Base-by-base conservation (phyloP, 306 rosid species). In the Quercus aquifolioides region DNA sequence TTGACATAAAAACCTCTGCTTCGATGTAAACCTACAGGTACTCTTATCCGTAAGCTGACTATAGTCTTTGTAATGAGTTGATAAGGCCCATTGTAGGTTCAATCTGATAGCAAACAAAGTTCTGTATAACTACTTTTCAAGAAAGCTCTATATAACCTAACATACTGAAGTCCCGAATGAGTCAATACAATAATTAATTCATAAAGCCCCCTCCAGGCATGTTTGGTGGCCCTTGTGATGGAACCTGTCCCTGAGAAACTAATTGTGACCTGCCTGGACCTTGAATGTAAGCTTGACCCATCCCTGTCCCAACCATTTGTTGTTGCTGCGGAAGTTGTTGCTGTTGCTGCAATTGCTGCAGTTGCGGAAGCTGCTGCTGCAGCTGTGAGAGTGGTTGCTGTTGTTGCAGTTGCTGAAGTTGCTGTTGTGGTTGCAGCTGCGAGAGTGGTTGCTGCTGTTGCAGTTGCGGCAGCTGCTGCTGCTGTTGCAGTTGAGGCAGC, bases 131-230 rank as follows among this genome's bases (percentile, higher is more conserved):
- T 33, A 33, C 35, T 35, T 35, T 1, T 6, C 41, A 6, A 35
- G 41, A 35, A 35, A 35, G 46, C 46, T 51, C 7, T 70, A 19
- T 25, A 31, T 19, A 79, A 38, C 35, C 26, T 55, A 56, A 46
- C 58, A 30, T 73, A 6, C 75, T 18, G 69, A 49, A 5, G 21
- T 18, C 64, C 21, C 8, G 6, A 31, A 62, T 2, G 2, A 76
- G 49, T 28, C 25, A 17, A 76, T 17, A 23, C 41, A 38, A 33
- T 60, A 78, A 76, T 82, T 84, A 93, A 89, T 81, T 78, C 90
- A 93, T 93, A 86, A 90, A 95, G 76, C 91, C 89, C 17, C 92
- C 98, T 74, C 93, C 97, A 74, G 95, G 81, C 62, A 95, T 86
- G 86, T 86, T 90, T 9, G 90, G 76, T 21, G 83, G 80, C 64